Conservation (phyloP, 2,329 filamentous ascomycete species). For the Fusarium clavum region DNA sequence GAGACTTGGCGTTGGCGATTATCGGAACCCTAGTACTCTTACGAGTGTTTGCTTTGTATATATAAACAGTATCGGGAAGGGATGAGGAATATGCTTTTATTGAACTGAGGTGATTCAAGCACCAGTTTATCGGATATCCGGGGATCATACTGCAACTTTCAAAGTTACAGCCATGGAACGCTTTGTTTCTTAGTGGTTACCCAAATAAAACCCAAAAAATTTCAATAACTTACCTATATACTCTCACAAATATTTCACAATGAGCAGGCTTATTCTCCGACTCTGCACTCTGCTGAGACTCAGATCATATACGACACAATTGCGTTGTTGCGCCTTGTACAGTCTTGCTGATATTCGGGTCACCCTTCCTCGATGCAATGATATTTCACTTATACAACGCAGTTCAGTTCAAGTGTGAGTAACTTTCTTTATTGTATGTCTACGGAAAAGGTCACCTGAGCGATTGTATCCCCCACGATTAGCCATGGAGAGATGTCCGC, state of each 20-base stretch:
- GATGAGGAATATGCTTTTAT: slow-evolving; percentile 35
- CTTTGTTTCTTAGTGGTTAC: slow-evolving; percentile 12
- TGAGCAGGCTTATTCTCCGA: no score
- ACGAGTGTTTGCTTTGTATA: slow-evolving; percentile 48
- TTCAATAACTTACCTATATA: slow-evolving; percentile 11
- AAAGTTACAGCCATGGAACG: slow-evolving; percentile 22
- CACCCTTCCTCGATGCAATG: neutral
- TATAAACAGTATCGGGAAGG: slow-evolving; percentile 46
- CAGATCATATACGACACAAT: neutral
- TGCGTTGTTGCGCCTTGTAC: neutral
- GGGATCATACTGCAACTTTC: slow-evolving; percentile 9
- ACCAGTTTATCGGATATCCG: slow-evolving; percentile 36
- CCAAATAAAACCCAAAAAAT: slow-evolving; percentile 33
- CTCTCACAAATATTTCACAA: neutral
- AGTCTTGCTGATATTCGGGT: neutral
- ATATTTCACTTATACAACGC: neutral
- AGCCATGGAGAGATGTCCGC: neutral
- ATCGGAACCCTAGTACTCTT: slow-evolving; percentile 43
- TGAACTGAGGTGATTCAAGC: slow-evolving; percentile 36
- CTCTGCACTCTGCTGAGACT: no score
- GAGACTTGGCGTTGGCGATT: slow-evolving; percentile 48
- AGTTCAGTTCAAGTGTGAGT: neutral
- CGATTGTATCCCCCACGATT: neutral
- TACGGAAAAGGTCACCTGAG: slow-evolving; percentile 18
- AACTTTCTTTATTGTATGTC: slow-evolving; percentile 15